These are phyloP conservation scores for Daldinia concentrica DNA, from an alignment of 495 filamentous ascomycete species.

Conservation along the genomic window DNA sequence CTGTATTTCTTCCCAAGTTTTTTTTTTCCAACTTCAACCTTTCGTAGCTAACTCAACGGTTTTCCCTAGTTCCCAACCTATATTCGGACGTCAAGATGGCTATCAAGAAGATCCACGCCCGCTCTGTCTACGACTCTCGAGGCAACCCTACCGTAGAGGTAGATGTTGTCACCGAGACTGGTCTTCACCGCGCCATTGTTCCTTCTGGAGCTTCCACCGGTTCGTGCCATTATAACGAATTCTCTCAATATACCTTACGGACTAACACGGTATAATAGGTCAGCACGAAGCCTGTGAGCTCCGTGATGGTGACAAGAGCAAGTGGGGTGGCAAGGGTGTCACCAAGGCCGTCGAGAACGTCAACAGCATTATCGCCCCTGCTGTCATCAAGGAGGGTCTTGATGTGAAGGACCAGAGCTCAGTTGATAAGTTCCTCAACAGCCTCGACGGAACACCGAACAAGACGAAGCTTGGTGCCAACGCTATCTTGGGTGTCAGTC, in stretches of 20 bases:
- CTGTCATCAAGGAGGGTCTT: slow-evolving; percentile 88
- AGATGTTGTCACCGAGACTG: slow-evolving; percentile 94
- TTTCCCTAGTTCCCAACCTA: slow-evolving; percentile 22
- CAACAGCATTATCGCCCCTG: slow-evolving; percentile 91
- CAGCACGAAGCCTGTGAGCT: slow-evolving; percentile 99
- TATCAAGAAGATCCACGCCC: slow-evolving; percentile 98
- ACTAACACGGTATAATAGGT: slow-evolving; percentile 61
- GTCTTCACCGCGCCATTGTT: slow-evolving; percentile 98
- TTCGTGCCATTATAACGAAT: slow-evolving; percentile 54
- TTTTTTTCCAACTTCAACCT: slow-evolving; percentile 7
- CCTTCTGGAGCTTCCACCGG: slow-evolving; percentile 97
- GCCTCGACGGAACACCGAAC: slow-evolving; percentile 95
- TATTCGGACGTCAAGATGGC: slow-evolving; percentile 69
- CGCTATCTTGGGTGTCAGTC: slow-evolving; percentile 94
- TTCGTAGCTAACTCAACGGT: slow-evolving; percentile 26
- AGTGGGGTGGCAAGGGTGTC: slow-evolving; percentile 98
- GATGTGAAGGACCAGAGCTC: slow-evolving; percentile 97
- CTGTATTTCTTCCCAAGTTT: slow-evolving; percentile 8
- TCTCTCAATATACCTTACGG: slow-evolving; percentile 19
- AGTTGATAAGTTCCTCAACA: slow-evolving; percentile 93
- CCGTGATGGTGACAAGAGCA: slow-evolving; percentile 96
- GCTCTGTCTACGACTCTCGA: slow-evolving; percentile 99
- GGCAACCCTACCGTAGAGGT: slow-evolving; percentile 95
- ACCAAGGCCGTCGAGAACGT: slow-evolving; percentile 96
- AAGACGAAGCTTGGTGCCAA: slow-evolving; percentile 99